These are phyloP conservation scores for Sclerotinia spermophila DNA, from an alignment of 2,329 filamentous ascomycete species.

Conservation along the genomic window DNA sequence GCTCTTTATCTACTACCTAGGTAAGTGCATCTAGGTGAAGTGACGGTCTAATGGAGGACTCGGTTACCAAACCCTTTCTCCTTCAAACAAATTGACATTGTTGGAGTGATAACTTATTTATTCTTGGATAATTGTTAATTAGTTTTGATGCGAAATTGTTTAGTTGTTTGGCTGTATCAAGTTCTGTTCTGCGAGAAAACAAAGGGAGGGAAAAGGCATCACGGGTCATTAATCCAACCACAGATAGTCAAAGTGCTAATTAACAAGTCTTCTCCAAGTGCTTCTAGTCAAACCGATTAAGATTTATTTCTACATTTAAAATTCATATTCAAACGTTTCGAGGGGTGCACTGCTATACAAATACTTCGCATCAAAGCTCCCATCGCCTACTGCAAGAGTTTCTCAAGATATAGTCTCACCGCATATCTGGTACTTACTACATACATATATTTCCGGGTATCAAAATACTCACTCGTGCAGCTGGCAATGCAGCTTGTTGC, in stretches of 20 bases:
- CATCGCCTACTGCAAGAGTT: not conserved
- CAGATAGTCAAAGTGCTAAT: not conserved
- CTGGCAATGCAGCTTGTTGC: not conserved
- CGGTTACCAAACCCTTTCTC: not conserved
- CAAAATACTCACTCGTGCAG: not conserved
- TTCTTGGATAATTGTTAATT: not conserved
- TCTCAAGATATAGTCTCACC: conserved; percentile 16
- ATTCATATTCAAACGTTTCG: not conserved
- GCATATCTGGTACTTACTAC: not conserved
- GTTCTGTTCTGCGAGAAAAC: not conserved
- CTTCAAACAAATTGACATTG: not conserved
- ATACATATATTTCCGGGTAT: conserved; percentile 8
- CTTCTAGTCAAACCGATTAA: not conserved
- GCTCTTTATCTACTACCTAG: not conserved
- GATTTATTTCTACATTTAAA: not conserved
- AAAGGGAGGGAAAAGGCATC: not conserved
- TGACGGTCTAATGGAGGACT: not conserved
- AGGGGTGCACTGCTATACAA: not conserved
- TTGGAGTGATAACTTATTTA: not conserved
- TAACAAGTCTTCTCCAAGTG: not conserved
- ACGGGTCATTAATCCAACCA: not conserved
- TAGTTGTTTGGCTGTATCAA: not conserved
- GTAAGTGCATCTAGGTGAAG: not conserved
- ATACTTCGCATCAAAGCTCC: not conserved
- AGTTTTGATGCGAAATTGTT: not conserved